Base-by-base conservation (phyloP, 352 stramenopile species). In the Globisporangium heterothallicum region DNA sequence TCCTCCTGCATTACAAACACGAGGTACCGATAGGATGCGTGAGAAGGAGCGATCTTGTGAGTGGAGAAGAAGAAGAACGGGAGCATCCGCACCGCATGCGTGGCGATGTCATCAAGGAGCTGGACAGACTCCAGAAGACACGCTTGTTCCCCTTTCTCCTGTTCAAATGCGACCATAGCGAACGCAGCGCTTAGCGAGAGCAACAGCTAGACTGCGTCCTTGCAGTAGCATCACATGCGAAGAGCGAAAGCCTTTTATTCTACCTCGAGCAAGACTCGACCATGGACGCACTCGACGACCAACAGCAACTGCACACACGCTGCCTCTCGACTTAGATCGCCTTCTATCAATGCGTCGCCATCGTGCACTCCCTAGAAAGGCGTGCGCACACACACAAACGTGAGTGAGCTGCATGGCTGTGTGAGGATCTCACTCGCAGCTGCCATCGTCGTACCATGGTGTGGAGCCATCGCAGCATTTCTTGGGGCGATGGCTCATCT, bases 231-330 rank as follows among this genome's bases (percentile, higher is more conserved):
- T 38, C 6, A n/a, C 2, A 26, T 26, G 9, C 12, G 6, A 21
- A 30, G 14, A 38, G 32, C 32, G n/a, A n/a, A n/a, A n/a, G n/a
- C n/a, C n/a, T n/a, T n/a, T n/a, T n/a, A n/a, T n/a, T n/a, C 4
- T 46, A 72, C 60, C 72, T 88, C 59, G 14, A 90, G 38, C 50
- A 74, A 24, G 21, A 78, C 42, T 48, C 76, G 59, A 49, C 76
- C 79, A 59, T 80, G 27, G 45, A 86, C 66, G 25, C 49, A 64
- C 40, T 82, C 68, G 13, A 63, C 59, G 2, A 52, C 44, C 4
- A 63, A 30, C 16, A 64, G 30, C 47, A 84, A 49, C 18, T 49
- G 36, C n/a, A 41, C 41, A 14, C 29, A 67, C 24, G 34, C 66
- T 42, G 32, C 63, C 72, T 38, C 47, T 49, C 13, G 43, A 36